Base-by-base conservation (phyloP, 2,329 filamentous ascomycete genomes). In the Ophiobolus disseminans region DNA sequence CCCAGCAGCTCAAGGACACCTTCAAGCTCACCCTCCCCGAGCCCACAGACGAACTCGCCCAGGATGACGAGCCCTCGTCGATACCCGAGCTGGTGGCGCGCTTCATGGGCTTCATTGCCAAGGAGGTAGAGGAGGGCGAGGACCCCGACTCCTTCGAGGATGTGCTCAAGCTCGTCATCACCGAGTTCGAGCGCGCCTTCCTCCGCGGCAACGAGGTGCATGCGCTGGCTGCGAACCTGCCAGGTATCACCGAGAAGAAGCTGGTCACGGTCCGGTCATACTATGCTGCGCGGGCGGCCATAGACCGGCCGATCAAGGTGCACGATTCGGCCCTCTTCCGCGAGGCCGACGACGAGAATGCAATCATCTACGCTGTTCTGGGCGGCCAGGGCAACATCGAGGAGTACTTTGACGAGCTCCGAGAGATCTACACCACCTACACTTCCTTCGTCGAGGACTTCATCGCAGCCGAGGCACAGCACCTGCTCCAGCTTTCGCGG, bases 1-100 rank as follows among this genome's bases (percentile, higher is more conserved):
- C 94, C 66, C 89, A 91, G 53, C 90, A 96, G 79, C 82, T 97
- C 71, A 95, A 93, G 81, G 92, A 97, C 65, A 84, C 86, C 61
- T 99, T 99, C 78, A 84, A 86, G 59, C 83, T 89, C 38, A 91
- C 87, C 58, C 83, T 99, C 62, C 95, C 95, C 44, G 82, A 87
- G 66, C 90, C 94, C 48, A 99, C 95, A 72, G 94, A 99, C 73
- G 94, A 99, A 80, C 85, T 97, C 58, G 95, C 94, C 53, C 91
- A 93, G 73, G 95, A 99, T 80, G 94, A 99, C 66, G 95, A 99
- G 80, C 94, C 94, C n/a, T 97, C 94, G 28, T 99, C 95, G 19
- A 86, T 92, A 37, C 80, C 90, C 35, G 94, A 99, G 79, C 82
- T 99, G 52, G 91, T 99, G 23, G 92, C 91, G 54, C 86, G 93